Base-by-base conservation (phyloP, 208 protist genomes). In the Acanthamoeba triangularis region DNA sequence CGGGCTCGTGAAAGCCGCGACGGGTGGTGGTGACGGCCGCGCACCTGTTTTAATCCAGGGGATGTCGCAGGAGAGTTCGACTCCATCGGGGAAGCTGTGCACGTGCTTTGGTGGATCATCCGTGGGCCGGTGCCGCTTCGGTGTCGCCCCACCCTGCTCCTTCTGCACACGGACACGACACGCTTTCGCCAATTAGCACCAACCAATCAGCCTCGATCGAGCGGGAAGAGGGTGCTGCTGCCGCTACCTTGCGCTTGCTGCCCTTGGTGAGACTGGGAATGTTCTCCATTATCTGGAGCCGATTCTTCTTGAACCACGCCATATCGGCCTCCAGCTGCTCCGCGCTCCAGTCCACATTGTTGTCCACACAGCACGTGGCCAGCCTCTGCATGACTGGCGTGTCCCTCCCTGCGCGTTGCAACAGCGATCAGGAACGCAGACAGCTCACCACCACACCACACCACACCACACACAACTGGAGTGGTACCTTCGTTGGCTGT, bases 241-340 rank as follows among this genome's bases (percentile, higher is more conserved):
- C 2, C 11, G 20, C 20, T 1, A 59, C 54, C 54, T 94, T 94
- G 3, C 67, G 59, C 33, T 94, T 94, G 56, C 25, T 33, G 25
- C 67, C 84, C 37, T 87, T 94, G 65, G 93, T 69, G 91, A 93
- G 28, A 28, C 74, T 90, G 28, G 84, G 91, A 52, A 96, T 94
- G 69, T 94, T 95, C 52, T 96, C 91, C 95, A 96, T 96, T 47
- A 96, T 96, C 63, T 41, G 82, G 25, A 41, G 3, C 49, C 95
- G 80, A 35, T 96, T 95, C 61, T 96, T 82, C 93, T 96, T 96
- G 72, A 96, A 96, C 52, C 67, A 49, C 35, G 18, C 23, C n/a
- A 96, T 69, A 16, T 94, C 67, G 18, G 14, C 18, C 13, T 90
- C 84, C 4, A 96, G 76, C 28, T 95, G 61, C 20, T 47, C 33